Conservation (phyloP, 257 asterid genomes). For the Datura wrightii region DNA sequence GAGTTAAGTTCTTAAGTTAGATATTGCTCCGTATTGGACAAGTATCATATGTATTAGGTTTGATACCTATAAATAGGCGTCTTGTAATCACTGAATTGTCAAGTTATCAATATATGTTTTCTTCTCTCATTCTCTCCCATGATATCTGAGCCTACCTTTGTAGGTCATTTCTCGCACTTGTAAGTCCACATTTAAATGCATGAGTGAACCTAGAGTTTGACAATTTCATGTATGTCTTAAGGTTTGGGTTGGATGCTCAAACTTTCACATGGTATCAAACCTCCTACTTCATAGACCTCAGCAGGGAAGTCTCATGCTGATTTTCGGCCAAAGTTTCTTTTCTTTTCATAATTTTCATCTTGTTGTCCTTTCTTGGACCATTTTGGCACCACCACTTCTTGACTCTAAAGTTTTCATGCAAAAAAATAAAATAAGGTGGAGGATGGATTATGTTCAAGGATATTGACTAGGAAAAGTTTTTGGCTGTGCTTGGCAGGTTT, state of each 20-base stretch:
- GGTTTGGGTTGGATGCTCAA: constrained; percentile 8
- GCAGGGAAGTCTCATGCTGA: neutral
- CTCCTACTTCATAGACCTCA: constrained; percentile 24
- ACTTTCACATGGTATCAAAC: neutral
- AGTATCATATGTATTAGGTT: neutral
- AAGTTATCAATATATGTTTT: neutral
- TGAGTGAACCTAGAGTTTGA: neutral
- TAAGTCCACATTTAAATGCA: constrained; percentile 17
- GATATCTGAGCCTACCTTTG: constrained; percentile 7
- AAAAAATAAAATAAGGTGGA: neutral
- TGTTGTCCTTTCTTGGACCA: neutral
- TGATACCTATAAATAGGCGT: neutral
- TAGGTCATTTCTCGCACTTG: constrained; percentile 20
- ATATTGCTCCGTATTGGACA: neutral
- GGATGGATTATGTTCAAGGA: constrained; percentile 4
- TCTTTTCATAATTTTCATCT: neutral
- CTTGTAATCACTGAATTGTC: neutral
- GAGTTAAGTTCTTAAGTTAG: constrained; percentile 1
- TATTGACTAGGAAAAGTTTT: neutral
- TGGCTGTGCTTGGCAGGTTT: neutral
- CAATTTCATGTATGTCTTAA: neutral
- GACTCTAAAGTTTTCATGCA: neutral
- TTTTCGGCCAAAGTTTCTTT: neutral
- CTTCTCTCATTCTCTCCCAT: constrained; percentile 16
- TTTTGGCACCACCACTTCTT: neutral